Evolutionary conservation across 495 filamentous ascomycete species (phyloP).

Genomic region (Penicillium alfredii): DNA sequence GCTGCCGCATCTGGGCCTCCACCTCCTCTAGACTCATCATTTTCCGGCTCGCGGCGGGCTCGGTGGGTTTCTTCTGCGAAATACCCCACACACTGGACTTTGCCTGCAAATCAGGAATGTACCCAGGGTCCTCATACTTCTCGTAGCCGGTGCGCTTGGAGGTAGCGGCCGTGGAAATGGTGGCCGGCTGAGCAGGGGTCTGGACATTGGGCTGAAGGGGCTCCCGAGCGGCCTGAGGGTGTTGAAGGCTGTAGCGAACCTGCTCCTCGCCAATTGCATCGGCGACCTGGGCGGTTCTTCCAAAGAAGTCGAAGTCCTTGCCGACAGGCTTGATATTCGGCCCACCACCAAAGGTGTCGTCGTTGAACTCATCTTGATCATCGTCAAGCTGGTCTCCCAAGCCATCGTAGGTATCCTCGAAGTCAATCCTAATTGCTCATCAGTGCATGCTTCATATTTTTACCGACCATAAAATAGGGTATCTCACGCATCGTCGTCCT

Average conservation of each 20-base stretch:
- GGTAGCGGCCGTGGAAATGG: conserved; percentile 26
- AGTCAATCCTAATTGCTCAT: conserved; percentile 59
- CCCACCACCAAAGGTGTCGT: conserved; percentile 83
- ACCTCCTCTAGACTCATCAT: conserved; percentile 97
- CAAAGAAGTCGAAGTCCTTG: conserved; percentile 97
- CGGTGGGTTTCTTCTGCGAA: conserved; percentile 50
- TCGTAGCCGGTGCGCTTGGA: conserved; percentile 75
- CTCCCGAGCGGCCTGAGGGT: conserved; percentile 42
- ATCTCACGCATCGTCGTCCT: conserved; percentile 71
- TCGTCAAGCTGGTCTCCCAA: conserved; percentile 88
- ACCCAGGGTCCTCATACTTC: conserved; percentile 69
- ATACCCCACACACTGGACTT: conserved; percentile 91
- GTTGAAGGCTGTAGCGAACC: conserved; percentile 65
- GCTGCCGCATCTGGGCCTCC: conserved; percentile 82
- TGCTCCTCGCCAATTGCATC: conserved; percentile 86
- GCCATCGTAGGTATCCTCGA: conserved; percentile 97
- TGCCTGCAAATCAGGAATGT: conserved; percentile 79
- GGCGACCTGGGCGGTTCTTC: conserved; percentile 78
- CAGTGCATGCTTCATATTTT: neutral
- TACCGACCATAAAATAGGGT: neutral
- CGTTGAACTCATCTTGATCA: conserved; percentile 90
- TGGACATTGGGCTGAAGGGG: conserved; percentile 24
- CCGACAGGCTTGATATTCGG: conserved; percentile 53
- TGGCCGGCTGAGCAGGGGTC: conserved; percentile 10
- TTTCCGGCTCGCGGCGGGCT: conserved; percentile 39